phyloP scores from a whole-genome alignment of 2,329 filamentous ascomycete genomes.

The Colletotrichum trifolii region DNA sequence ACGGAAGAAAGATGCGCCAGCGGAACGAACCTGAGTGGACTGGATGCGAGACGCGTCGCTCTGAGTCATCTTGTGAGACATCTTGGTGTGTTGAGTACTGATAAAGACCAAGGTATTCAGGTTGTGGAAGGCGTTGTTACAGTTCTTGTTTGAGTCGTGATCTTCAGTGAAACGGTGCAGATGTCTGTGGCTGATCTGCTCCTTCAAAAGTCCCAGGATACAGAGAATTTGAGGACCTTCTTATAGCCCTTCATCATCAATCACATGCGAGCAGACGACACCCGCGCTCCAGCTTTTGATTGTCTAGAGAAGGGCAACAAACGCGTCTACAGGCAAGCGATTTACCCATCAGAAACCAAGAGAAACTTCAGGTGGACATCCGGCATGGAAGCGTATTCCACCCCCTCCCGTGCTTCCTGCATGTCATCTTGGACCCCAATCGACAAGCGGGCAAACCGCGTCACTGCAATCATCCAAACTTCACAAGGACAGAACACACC shows the following conservation, averaged over 20 bases:
- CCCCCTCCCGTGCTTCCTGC: no score
- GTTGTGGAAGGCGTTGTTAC: neutral
- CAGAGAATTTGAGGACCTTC: neutral
- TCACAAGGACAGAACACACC: no score
- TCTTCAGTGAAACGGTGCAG: no score
- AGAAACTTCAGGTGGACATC: no score
- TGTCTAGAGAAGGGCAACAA: neutral
- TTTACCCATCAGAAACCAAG: no score
- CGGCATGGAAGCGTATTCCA: no score
- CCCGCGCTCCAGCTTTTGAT: neutral
- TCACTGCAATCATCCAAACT: no score
- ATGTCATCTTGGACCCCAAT: no score
- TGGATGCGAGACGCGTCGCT: constrained; percentile 9
- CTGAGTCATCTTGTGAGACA: constrained; percentile 15
- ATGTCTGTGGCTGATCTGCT: neutral
- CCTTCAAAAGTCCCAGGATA: neutral
- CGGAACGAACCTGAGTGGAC: neutral
- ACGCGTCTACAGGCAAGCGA: neutral
- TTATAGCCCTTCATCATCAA: neutral
- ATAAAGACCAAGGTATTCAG: neutral
- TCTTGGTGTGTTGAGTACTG: neutral
- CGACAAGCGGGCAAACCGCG: no score
- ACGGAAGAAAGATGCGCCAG: no score
- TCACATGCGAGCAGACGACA: neutral
- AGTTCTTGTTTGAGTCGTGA: neutral